Evolutionary conservation across 2,329 filamentous ascomycete species (phyloP).

Genomic region (Apiospora arundinis): DNA sequence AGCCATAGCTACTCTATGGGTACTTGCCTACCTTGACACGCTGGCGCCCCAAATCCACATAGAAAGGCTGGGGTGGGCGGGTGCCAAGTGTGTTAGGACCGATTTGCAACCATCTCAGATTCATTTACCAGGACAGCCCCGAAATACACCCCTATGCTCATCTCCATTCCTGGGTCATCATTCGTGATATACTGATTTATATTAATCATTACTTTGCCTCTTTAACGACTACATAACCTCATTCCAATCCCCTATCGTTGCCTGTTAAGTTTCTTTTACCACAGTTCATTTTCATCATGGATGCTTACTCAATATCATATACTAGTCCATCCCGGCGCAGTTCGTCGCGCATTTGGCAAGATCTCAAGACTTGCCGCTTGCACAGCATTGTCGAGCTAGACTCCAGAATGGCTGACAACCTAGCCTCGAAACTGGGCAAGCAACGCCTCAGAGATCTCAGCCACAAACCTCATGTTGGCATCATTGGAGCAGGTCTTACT

Average conservation of each 20-base stretch:
- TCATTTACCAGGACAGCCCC: not conserved
- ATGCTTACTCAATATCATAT: conserved; percentile 58
- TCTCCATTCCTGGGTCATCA: not conserved
- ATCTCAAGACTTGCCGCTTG: conserved; percentile 51
- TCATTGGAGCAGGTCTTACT: conserved; percentile 75
- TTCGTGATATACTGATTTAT: conserved; percentile 2
- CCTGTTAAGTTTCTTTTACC: not conserved
- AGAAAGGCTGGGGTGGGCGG: not conserved
- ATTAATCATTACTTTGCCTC: not conserved
- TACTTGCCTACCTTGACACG: not conserved
- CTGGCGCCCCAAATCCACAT: not conserved
- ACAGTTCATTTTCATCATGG: conserved; percentile 43
- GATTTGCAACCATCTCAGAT: conserved; percentile 5
- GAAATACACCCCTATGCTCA: not conserved
- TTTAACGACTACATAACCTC: not conserved
- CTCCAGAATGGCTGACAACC: conserved; percentile 38
- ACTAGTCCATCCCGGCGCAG: conserved; percentile 50
- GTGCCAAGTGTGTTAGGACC: conserved; percentile 2
- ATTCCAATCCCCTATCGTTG: not conserved
- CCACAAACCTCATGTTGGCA: conserved; percentile 60
- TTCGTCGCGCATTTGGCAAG: conserved; percentile 57
- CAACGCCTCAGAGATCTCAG: conserved; percentile 31
- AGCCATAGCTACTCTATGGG: not conserved
- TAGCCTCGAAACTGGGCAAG: conserved; percentile 42
- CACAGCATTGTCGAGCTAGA: conserved; percentile 43